Base-by-base conservation (phyloP, 768 basidiomycete genomes). In the Favolaschia claudopus region DNA sequence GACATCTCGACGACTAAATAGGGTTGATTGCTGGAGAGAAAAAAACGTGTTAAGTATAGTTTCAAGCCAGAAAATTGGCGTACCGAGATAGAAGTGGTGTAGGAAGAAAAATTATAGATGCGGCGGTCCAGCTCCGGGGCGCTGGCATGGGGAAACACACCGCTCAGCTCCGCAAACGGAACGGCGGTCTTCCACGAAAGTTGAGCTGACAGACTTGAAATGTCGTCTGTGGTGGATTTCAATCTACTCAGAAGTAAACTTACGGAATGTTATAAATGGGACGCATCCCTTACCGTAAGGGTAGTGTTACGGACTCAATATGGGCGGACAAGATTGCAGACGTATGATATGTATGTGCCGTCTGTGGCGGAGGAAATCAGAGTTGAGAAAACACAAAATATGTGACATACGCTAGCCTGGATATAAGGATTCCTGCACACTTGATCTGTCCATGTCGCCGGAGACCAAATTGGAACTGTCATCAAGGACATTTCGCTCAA, bases 321-420 rank as follows among this genome's bases (percentile, higher is more conserved):
- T 86, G 80, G 32, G 85, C 69, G 1, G 89, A 84, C 17, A 89
- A 68, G 40, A 89, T 70, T 13, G 87, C 85, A 13, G 88, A 87
- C 22, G 75, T 75, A 40, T 83, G 80, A 69, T 86, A 88, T 5
- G 71, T 49, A 44, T 71, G 74, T 29, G 70, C 62, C 19, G 55
- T 52, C 79, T 81, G 60, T 15, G 44, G 32, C 27, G 34, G 29
- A 58, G 63, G 25, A 65, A 55, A 49, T 44, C 40, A 27, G 17
- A 58, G 51, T 52, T 36, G 31, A n/a, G 46, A 47, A 43, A 31
- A 36, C 4, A 27, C 31, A 22, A 34, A 57, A 28, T 62, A 50
- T 31, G 42, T 69, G 64, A 70, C 71, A 33, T 56, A 76, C 76
- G 37, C 72, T 58, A 36, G 68, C 49, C 32, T 60, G 53, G 22